Evolutionary conservation across 2,329 filamentous ascomycete species (phyloP), one percentile per base, ranked within the genome.

Genomic region (Talaromyces sp.): DNA sequence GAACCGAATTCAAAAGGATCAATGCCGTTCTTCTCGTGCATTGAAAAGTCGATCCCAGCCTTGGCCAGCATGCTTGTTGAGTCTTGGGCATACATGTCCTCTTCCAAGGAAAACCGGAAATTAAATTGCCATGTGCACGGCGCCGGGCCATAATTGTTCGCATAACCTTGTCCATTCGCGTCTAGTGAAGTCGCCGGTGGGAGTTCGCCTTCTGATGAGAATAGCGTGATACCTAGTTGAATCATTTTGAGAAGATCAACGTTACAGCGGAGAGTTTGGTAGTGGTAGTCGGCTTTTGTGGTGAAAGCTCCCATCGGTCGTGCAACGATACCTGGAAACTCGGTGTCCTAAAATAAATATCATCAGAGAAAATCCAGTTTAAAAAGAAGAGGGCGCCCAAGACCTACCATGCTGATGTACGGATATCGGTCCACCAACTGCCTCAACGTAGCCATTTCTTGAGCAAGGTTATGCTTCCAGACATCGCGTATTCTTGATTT

Each of bases 101-200:
- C 87, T 67, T 95, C 90, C 9, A 97, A 83, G 1, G 92, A 95
- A 76, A 98, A 99, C 69, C 93, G 89, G 79, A 99, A 99, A 82
- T 99, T 98, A 83, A 99, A 99, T 69, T 97, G 94, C 95, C 95
- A 99, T 18, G 94, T 96, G 73, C 90, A 96, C 16, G 91, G 94
- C 63, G 92, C 87, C 40, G 76, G 75, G n/a, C 81, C 73, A 59
- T 84, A 78, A 65, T 81, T 82, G 65, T 81, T 82, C 23, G 76
- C 78, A 65, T 84, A 83, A 30, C 77, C 76, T 65, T 79, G 78
- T 51, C 81, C 75, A 64, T 79, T 79, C 59, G 81, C 75, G 63
- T 85, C 73, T 33, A 80, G 79, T 28, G 87, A 86, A 66, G 88
- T 86, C 10, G 89, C 83, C 2, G 92, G 91, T 0, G 92, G 91